Base-by-base conservation (phyloP, 2,329 filamentous ascomycete species). In the Parascedosporium putredinis region DNA sequence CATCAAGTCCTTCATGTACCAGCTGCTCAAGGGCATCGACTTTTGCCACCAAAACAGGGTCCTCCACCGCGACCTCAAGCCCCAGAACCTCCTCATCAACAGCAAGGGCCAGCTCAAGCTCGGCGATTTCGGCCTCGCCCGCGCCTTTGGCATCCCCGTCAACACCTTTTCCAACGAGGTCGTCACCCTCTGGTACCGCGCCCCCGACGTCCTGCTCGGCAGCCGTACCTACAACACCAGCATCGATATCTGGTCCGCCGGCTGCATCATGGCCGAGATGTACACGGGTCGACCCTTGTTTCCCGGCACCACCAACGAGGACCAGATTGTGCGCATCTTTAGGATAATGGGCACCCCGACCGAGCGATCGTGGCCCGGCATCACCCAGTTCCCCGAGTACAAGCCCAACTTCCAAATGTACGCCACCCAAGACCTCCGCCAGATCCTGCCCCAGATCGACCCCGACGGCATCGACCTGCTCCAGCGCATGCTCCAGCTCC, bases 261-360 rank as follows among this genome's bases (percentile, higher is more conserved):
- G 93, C 51, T 98, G 93, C 67, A 98, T 98, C 73, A 97, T 98
- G 93, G 93, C 93, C 8, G 93, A 98, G 69, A 96, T 98, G 89
- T 97, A 94, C 67, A 96, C 91, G 0, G 93, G 93, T 3, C 80
- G 93, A 16, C 93, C 93, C 0, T 77, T 98, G 5, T 98, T 98
- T 71, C 93, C 93, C 0, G 93, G 93, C 52, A 98, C 93, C 2
- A 96, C 93, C 33, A 98, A 98, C 65, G 93, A 98, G 67, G 93
- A 98, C 63, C 93, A 98, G 66, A 83, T 97, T 47, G 78, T 95
- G 55, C 89, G 94, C 64, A 98, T 98, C 66, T 98, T 98, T 77
- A 81, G 93, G 52, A 84, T 98, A 53, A 98, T 98, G 93, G 93
- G 93, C 54, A 98, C 93, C 0, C 93, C 93, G 0, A 95, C 88